Evolutionary conservation across 768 basidiomycete genomes (phyloP).

Genomic region (Stropharia rugosoannulata): DNA sequence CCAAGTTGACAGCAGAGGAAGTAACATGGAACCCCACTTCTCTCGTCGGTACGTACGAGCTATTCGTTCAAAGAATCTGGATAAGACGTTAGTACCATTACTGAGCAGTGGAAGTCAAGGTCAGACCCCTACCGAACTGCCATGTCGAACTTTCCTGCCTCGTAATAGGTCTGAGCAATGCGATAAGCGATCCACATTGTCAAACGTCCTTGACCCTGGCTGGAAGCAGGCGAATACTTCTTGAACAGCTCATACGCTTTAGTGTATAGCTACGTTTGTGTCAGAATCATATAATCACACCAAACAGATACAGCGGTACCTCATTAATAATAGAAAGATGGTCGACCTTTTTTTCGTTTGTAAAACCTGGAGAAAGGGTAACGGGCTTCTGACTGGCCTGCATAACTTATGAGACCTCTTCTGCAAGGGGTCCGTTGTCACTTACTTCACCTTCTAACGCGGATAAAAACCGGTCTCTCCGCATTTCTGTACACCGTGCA

Average conservation of each 20-base stretch:
- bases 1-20: constrained; percentile 76
- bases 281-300: not conserved
- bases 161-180: constrained; percentile 85
- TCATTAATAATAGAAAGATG: constrained; percentile 83
- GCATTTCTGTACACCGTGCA: constrained; percentile 78
- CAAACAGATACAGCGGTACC: constrained; percentile 37
- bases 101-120: not conserved
- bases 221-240: constrained; percentile 51
- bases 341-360: constrained; percentile 91
- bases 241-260: constrained; percentile 95
- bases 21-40: constrained; percentile 73
- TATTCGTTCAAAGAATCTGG: constrained; percentile 91
- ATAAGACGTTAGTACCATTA: not conserved
- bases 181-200: constrained; percentile 86
- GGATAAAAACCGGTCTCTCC: constrained; percentile 65
- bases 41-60: constrained; percentile 87
- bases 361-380: constrained; percentile 64
- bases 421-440: not conserved
- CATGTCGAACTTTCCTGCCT: constrained; percentile 81
- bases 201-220: constrained; percentile 67
- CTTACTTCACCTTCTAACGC: constrained; percentile 59
- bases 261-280: constrained; percentile 73
- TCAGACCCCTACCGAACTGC: constrained; percentile 70
- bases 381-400: constrained; percentile 30
- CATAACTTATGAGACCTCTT: not conserved